Base-by-base conservation (phyloP, 805 yeast genomes). In the Ogataea ramenticola region DNA sequence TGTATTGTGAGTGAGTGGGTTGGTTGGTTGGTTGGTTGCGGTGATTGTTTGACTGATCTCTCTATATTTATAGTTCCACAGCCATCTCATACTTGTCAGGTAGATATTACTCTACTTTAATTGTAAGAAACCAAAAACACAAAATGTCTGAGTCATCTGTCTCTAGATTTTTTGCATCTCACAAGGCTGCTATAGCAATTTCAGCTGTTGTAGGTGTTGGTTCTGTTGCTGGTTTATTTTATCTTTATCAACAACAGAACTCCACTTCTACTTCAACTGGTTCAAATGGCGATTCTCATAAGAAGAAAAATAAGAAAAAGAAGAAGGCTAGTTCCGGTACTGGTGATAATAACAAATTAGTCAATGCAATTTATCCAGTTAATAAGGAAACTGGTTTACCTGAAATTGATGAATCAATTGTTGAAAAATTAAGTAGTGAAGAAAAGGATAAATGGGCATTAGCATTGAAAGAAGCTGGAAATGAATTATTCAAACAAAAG, bases 381-480 rank as follows among this genome's bases (percentile, higher is more conserved):
- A 70, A 70, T 50, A 46, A 41, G 15, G 55, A 57, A 1, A 62
- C 72, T 19, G 87, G 88, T 2, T 69, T 78, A 48, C 91, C 91
- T 5, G 68, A 66, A 17, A 56, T 85, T 37, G 65, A 73, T 34
- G 70, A 67, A 24, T 82, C 69, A 33, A 57, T 59, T 40, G 65
- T 81, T 21, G 58, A 65, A 11, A 51, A 56, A 3, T 70, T 84
- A 48, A 56, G 77, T 8, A 70, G 60, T 4, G 72, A 68, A 49
- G 77, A 78, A 52, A 81, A 72, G 64, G 82, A 76, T 36, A 69
- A 71, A 41, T 74, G 82, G 74, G 87, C 96, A 5, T 62, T 77
- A 43, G 79, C 82, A 36, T 75, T 91, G 67, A 93, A 93, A 67
- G 91, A 82, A 56, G 89, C 85, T 45, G 99, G 99, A 57, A 93